phyloP scores from a whole-genome alignment of 1,284 basidiomycete species.

The Tremellales sp. region DNA sequence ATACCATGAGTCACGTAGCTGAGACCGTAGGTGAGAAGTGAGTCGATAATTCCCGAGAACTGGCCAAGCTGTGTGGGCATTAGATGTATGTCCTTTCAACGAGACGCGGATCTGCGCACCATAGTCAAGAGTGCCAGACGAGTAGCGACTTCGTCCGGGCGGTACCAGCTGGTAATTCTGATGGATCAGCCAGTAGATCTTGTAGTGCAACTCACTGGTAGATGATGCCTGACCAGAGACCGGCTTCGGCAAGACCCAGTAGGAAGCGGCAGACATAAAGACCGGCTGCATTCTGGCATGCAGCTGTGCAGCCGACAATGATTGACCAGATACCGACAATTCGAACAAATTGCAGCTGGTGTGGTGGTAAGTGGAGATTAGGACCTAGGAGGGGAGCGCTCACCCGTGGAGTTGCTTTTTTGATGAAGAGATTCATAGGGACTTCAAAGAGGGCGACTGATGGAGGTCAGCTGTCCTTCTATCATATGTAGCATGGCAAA shows the following conservation, averaged over 20 bases:
- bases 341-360: constrained; percentile 19
- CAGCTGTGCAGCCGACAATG: constrained; percentile 19
- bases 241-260: constrained; percentile 21
- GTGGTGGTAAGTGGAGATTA: neutral
- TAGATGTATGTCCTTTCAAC: neutral
- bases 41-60: constrained; percentile 19
- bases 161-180: constrained; percentile 28
- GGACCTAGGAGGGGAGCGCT: neutral
- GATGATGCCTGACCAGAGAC: constrained; percentile 22
- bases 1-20: constrained; percentile 11
- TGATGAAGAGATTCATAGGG: constrained; percentile 29
- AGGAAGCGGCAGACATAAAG: constrained; percentile 7
- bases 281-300: constrained; percentile 8
- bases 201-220: constrained; percentile 15
- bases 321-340: constrained; percentile 28
- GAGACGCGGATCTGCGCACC: neutral
- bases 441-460: constrained; percentile 20
- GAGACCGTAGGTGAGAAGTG: constrained; percentile 20
- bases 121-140: constrained; percentile 15
- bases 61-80: constrained; percentile 8
- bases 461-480: too few species aligned
- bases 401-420: constrained; percentile 22
- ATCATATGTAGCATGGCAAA: too few species aligned
- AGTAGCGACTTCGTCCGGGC: constrained; percentile 28
- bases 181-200: neutral